phyloP scores from a whole-genome alignment of 2,329 filamentous ascomycete genomes.

The Phaeosphaeriaceae sp. region DNA sequence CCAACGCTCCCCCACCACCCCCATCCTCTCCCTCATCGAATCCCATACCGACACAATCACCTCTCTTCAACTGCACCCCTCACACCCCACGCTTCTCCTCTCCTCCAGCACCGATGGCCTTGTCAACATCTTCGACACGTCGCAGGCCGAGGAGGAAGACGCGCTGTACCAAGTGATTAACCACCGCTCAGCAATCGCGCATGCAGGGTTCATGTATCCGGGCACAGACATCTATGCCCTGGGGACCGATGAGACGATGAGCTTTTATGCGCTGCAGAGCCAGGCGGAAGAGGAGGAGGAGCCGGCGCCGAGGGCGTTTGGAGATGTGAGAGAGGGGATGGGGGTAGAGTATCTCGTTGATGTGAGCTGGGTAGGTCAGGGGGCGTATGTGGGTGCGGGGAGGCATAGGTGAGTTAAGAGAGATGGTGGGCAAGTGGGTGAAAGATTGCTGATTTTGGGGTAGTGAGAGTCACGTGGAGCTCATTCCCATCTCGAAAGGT shows the following conservation, averaged over 20 bases:
- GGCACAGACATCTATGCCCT: slow-evolving; percentile 67
- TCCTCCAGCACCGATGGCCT: slow-evolving; percentile 83
- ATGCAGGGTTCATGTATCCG: slow-evolving; percentile 71
- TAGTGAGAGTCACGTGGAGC: slow-evolving; percentile 36
- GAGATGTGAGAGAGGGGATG: slow-evolving; percentile 71
- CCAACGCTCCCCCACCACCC: slow-evolving; percentile 46
- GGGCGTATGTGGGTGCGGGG: slow-evolving; percentile 70
- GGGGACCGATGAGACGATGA: slow-evolving; percentile 79
- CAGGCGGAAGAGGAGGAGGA: slow-evolving; percentile 65
- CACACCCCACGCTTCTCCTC: slow-evolving; percentile 67
- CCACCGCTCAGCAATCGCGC: slow-evolving; percentile 76
- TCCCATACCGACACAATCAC: slow-evolving; percentile 67
- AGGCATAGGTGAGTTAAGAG: slow-evolving; percentile 66
- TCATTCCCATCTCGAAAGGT: slow-evolving; percentile 40
- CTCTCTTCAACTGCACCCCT: slow-evolving; percentile 68
- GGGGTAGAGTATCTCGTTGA: slow-evolving; percentile 78
- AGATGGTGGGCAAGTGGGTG: not conserved
- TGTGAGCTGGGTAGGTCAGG: slow-evolving; percentile 66
- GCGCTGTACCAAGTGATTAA: slow-evolving; percentile 80
- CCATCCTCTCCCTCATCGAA: slow-evolving; percentile 52
- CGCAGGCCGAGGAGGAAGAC: slow-evolving; percentile 72
- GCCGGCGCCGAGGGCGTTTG: slow-evolving; percentile 60
- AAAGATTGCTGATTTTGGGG: not conserved
- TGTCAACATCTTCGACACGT: slow-evolving; percentile 77
- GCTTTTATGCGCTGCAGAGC: slow-evolving; percentile 74